phyloP scores from a whole-genome alignment of 805 yeast species.

The Yamadazyma phyllophila region DNA sequence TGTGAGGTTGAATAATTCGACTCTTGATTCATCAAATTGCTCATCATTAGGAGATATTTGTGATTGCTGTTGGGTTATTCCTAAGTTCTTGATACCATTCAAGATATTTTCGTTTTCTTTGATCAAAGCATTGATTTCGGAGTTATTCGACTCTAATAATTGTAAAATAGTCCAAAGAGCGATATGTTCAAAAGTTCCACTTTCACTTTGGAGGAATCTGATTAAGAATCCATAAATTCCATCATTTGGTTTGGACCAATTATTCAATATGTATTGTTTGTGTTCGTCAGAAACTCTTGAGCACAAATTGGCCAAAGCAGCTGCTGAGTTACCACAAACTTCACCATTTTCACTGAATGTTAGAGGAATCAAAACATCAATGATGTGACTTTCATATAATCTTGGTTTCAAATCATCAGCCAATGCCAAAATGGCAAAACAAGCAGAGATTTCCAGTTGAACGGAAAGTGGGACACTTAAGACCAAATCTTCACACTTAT shows the following conservation, averaged over 20 bases:
- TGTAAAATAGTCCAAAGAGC: conserved; percentile 97
- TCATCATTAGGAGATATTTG: conserved; percentile 27
- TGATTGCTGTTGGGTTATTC: conserved; percentile 37
- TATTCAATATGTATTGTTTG: conserved; percentile 63
- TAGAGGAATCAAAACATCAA: conserved; percentile 87
- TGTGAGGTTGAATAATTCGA: conserved; percentile 62
- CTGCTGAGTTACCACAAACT: conserved; percentile 97
- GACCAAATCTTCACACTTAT: conserved; percentile 85
- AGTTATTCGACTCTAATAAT: conserved; percentile 81
- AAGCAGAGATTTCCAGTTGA: conserved; percentile 94
- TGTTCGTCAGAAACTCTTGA: conserved; percentile 81
- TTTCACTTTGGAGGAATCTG: conserved; percentile 76
- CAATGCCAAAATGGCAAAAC: conserved; percentile 92
- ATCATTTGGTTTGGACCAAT: conserved; percentile 77
- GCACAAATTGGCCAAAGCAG: conserved; percentile 93
- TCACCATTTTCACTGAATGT: conserved; percentile 86
- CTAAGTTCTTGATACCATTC: conserved; percentile 50
- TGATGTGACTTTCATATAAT: conserved; percentile 76
- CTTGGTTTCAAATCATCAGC: conserved; percentile 92
- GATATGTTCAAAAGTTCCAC: conserved; percentile 95
- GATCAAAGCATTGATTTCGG: conserved; percentile 53
- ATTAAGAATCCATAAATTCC: conserved; percentile 84
- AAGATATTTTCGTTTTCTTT: conserved; percentile 55
- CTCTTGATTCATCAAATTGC: conserved; percentile 58
- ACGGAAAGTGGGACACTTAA: conserved; percentile 85